Conservation (phyloP, 2,329 filamentous ascomycete genomes). For the Nemania diffusa region DNA sequence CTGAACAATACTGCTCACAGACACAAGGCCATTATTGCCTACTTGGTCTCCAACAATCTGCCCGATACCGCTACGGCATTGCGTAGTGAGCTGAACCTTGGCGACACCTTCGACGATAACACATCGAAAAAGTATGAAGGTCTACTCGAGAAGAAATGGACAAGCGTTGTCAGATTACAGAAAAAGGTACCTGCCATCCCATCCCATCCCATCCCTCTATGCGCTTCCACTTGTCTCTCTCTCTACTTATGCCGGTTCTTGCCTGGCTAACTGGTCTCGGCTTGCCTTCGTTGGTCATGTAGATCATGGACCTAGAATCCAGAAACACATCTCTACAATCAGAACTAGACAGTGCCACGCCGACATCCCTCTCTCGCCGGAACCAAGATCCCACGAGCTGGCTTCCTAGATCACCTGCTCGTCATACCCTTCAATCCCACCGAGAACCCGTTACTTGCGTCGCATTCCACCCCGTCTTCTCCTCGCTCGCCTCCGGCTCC, state of each 20-base stretch:
- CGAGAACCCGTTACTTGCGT: slow-evolving; percentile 84
- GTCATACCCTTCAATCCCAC: slow-evolving; percentile 86
- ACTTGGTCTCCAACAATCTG: slow-evolving; percentile 79
- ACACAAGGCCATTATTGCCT: slow-evolving; percentile 93
- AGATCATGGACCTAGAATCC: slow-evolving; percentile 95
- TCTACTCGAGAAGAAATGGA: slow-evolving; percentile 98
- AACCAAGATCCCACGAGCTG: slow-evolving; percentile 87
- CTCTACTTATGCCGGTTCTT: background rate
- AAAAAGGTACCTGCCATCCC: slow-evolving; percentile 75
- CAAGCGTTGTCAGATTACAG: slow-evolving; percentile 90
- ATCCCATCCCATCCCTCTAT: slow-evolving; percentile 6
- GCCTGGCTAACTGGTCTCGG: slow-evolving; percentile 15
- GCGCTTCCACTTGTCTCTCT: background rate
- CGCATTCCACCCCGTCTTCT: slow-evolving; percentile 92
- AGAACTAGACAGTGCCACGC: slow-evolving; percentile 86
- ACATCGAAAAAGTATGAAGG: slow-evolving; percentile 96
- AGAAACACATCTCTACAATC: slow-evolving; percentile 77
- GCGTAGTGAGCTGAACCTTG: slow-evolving; percentile 79
- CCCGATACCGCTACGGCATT: slow-evolving; percentile 75
- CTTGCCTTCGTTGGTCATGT: slow-evolving; percentile 10
- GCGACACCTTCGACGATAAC: slow-evolving; percentile 76
- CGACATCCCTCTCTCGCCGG: slow-evolving; percentile 75
- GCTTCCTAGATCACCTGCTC: slow-evolving; percentile 84
- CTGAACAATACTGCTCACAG: slow-evolving; percentile 26
- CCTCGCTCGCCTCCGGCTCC: slow-evolving; percentile 87